Conservation (phyloP, 352 stramenopile species). For the Globisporangium radiosum region DNA sequence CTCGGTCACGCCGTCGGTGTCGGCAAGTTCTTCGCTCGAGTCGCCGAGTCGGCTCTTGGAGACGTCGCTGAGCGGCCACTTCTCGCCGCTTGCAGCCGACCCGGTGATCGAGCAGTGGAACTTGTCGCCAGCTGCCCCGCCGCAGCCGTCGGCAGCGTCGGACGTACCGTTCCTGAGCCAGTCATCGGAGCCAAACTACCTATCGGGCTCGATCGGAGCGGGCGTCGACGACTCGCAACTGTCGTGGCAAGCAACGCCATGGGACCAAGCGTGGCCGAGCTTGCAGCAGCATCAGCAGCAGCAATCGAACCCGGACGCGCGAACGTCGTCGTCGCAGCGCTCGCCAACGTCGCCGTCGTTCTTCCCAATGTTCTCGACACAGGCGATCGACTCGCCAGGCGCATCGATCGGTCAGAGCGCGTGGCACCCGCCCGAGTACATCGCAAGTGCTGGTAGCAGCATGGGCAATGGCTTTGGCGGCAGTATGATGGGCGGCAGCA, state of each 20-base stretch:
- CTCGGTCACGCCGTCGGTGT: constrained; percentile 32
- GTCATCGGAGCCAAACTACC: constrained; percentile 38
- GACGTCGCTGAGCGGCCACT: constrained; percentile 23
- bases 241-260: constrained; percentile 46
- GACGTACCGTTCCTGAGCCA: constrained; percentile 39
- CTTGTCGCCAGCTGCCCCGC: constrained; percentile 44
- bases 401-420: constrained; percentile 14
- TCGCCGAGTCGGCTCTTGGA: constrained; percentile 48
- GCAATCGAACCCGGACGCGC: constrained; percentile 15
- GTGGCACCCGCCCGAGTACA: constrained; percentile 18
- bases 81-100: constrained; percentile 56
- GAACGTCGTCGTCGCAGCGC: constrained; percentile 29
- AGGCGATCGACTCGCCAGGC: constrained; percentile 5
- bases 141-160: constrained; percentile 22
- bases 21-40: constrained; percentile 42
- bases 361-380: constrained; percentile 54
- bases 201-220: constrained; percentile 32
- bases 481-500: constrained; percentile 16
- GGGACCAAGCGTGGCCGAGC: constrained; percentile 51
- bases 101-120: constrained; percentile 80
- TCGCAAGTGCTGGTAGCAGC: constrained; percentile 25
- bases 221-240: constrained; percentile 25
- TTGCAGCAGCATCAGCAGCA: constrained; percentile 14
- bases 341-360: constrained; percentile 35
- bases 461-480: constrained; percentile 34